Conservation (phyloP, 805 yeast genomes). For the Millerago galiae region DNA sequence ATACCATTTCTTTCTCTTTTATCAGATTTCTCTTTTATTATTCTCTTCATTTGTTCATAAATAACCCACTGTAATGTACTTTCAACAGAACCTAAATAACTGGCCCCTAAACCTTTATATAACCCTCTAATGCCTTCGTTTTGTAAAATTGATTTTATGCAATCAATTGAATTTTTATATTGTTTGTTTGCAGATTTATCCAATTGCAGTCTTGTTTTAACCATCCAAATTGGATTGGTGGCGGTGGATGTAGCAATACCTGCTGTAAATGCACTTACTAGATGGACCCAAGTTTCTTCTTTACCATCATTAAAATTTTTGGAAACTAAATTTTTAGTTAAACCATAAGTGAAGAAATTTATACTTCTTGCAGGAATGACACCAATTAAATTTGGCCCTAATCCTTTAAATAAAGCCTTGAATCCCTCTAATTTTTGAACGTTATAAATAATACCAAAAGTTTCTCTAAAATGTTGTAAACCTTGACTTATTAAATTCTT, state of each 20-base stretch:
- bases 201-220: slow-evolving; percentile 88
- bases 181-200: slow-evolving; percentile 64
- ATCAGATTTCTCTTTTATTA: slow-evolving; percentile 49
- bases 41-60: slow-evolving; percentile 85
- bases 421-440: slow-evolving; percentile 77
- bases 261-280: slow-evolving; percentile 81
- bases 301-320: slow-evolving; percentile 60
- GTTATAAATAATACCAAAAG: slow-evolving; percentile 60
- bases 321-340: slow-evolving; percentile 75
- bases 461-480: slow-evolving; percentile 73
- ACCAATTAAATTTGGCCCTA: slow-evolving; percentile 95
- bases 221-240: slow-evolving; percentile 96
- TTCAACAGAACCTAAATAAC: slow-evolving; percentile 89
- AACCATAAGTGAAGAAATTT: slow-evolving; percentile 93
- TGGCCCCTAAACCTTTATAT: slow-evolving; percentile 89
- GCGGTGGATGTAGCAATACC: slow-evolving; percentile 94
- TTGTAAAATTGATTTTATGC: slow-evolving; percentile 59
- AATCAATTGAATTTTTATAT: slow-evolving; percentile 83
- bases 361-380: slow-evolving; percentile 97
- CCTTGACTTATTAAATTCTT: slow-evolving; percentile 32
- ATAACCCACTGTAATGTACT: slow-evolving; percentile 94
- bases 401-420: slow-evolving; percentile 83
- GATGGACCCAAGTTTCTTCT: slow-evolving; percentile 81
- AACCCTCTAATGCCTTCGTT: slow-evolving; percentile 77
- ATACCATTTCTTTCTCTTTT: slow-evolving; percentile 29